A percentile compares a stretch with the other conserved stretches of the same genome.
phyloP scores from a whole-genome alignment of 2,329 filamentous ascomycete species.

The Paracorniculantispora psalliotae region DNA sequence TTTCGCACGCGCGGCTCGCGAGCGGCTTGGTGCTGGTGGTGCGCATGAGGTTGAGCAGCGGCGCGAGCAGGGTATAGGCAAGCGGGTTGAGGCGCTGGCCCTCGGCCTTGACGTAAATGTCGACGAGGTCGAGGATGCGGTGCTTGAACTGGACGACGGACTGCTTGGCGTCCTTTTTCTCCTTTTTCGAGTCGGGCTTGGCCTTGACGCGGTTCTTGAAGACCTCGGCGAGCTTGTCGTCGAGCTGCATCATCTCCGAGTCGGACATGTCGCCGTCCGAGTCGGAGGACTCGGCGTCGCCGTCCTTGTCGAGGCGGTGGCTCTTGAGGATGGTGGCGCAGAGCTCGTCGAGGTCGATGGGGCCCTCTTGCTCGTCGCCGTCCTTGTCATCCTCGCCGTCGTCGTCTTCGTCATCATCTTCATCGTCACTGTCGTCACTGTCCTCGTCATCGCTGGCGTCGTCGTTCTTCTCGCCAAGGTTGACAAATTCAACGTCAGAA shows the following conservation, averaged over 20 bases:
- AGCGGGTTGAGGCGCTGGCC: constrained; percentile 53
- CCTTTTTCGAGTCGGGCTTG: constrained; percentile 66
- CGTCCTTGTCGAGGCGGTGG: constrained; percentile 57
- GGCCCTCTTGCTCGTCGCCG: constrained; percentile 38
- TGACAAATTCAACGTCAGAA: constrained; percentile 47
- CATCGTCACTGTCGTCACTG: constrained; percentile 36
- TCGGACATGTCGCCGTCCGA: constrained; percentile 84
- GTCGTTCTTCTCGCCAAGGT: constrained; percentile 33
- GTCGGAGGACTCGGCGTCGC: constrained; percentile 50
- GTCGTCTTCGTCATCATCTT: constrained; percentile 41
- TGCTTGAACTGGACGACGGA: constrained; percentile 93
- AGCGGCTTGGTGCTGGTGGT: constrained; percentile 74
- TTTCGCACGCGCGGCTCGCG: constrained; percentile 64
- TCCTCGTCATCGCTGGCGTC: constrained; percentile 40
- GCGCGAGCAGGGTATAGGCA: constrained; percentile 65
- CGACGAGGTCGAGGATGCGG: constrained; percentile 80
- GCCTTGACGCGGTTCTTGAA: constrained; percentile 71
- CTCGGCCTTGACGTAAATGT: constrained; percentile 79
- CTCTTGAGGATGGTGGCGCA: constrained; percentile 75
- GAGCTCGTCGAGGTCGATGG: constrained; percentile 61
- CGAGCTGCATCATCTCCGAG: constrained; percentile 88
- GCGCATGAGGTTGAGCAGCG: constrained; percentile 70
- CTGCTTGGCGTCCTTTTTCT: constrained; percentile 81
- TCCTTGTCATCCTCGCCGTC: constrained; percentile 38
- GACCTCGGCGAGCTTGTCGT: constrained; percentile 76